phyloP scores from a whole-genome alignment of 1,139 yeast species.

The Nakaseomyces kungkrabaensis region DNA sequence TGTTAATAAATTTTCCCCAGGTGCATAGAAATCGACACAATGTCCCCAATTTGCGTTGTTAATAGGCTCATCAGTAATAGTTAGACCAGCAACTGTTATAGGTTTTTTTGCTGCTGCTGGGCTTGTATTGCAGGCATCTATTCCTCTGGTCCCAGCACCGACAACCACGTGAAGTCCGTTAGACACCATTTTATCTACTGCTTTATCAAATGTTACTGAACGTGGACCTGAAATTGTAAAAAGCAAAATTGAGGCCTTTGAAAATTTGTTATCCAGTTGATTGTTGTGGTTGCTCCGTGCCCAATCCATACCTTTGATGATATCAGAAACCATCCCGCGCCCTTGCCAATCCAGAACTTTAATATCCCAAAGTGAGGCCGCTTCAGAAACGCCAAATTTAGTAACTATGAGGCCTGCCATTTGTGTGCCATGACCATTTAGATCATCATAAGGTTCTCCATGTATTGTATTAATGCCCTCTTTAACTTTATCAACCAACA shows the following conservation, averaged over 20 bases:
- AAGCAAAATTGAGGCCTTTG: constrained; percentile 79
- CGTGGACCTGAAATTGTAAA: constrained; percentile 87
- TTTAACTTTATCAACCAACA: constrained; percentile 34
- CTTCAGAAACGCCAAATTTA: no score
- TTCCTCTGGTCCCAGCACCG: constrained; percentile 83
- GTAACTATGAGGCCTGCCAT: no score
- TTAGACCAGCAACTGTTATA: constrained; percentile 75
- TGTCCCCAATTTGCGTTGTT: constrained; percentile 73
- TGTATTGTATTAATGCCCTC: no score
- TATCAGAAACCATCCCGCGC: no score
- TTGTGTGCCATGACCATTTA: no score
- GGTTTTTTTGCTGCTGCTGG: constrained; percentile 73
- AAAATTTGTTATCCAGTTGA: constrained; percentile 33
- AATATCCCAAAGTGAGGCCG: no score
- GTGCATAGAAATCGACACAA: constrained; percentile 80
- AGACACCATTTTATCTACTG: constrained; percentile 73
- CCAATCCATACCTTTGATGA: no score
- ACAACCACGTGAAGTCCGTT: constrained; percentile 79
- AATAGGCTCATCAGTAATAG: constrained; percentile 65
- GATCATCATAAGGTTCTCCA: no score
- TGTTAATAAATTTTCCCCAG: constrained; percentile 70
- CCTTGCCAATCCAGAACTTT: no score
- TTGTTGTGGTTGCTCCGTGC: neutral
- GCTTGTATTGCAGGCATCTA: constrained; percentile 74
- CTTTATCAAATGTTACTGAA: constrained; percentile 70